These are phyloP conservation scores for Cochlearia excelsa DNA, from an alignment of 345 rosid species.

Conservation along the genomic window DNA sequence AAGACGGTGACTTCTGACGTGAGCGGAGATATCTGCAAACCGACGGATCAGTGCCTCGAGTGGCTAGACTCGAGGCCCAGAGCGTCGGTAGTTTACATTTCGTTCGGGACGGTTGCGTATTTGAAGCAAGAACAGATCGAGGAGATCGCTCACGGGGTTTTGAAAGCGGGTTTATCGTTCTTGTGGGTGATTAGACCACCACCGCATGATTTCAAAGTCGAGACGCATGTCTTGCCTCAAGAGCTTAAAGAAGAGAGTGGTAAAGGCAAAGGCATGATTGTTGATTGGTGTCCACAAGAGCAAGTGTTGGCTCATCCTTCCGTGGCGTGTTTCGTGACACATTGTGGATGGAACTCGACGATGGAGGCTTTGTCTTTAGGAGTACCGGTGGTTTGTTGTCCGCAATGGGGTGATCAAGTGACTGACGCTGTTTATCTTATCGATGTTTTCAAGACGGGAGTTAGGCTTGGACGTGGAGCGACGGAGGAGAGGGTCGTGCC, in stretches of 20 bases:
- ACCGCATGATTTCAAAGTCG: not conserved
- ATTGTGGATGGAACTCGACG: conserved; percentile 45
- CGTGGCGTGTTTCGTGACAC: conserved; percentile 33
- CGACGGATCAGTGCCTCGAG: conserved; percentile 50
- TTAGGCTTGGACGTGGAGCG: conserved; percentile 65
- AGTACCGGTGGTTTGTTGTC: conserved; percentile 62
- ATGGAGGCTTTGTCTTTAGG: conserved; percentile 68
- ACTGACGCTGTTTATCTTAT: conserved; percentile 60
- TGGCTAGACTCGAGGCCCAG: conserved; percentile 46
- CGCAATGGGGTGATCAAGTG: conserved; percentile 88
- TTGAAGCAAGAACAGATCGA: conserved; percentile 34
- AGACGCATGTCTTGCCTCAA: conserved; percentile 22
- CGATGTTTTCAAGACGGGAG: conserved; percentile 57
- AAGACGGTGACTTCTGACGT: conserved; percentile 33
- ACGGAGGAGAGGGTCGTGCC: conserved; percentile 48
- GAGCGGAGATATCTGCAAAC: conserved; percentile 49
- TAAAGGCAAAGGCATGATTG: conserved; percentile 26
- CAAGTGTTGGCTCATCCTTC: conserved; percentile 34
- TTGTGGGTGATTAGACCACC: conserved; percentile 35
- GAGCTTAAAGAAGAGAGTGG: conserved; percentile 20
- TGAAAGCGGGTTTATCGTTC: conserved; percentile 25
- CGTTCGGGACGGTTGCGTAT: conserved; percentile 44
- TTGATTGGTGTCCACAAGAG: conserved; percentile 39
- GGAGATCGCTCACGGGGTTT: conserved; percentile 42
- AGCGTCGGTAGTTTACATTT: conserved; percentile 45